Conservation (phyloP, 257 asterid species). For the Ilex asprella region DNA sequence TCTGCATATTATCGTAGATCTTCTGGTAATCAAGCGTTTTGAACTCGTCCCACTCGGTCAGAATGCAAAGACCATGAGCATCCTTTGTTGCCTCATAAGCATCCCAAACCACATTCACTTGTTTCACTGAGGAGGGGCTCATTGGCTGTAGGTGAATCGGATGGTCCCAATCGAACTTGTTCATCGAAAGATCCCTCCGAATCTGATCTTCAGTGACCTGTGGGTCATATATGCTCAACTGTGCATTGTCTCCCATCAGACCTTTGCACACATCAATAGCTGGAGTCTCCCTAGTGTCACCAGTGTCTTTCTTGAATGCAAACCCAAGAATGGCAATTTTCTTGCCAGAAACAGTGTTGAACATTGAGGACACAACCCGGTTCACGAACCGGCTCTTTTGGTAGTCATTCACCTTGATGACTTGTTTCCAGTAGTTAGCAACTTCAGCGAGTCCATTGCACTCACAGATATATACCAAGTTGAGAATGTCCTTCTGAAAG, state of each 20-base stretch:
- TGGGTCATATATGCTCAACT: constrained; percentile 43
- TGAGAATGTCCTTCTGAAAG: constrained; percentile 48
- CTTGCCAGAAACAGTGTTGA: constrained; percentile 44
- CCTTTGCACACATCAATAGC: constrained; percentile 47
- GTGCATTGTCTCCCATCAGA: constrained; percentile 37
- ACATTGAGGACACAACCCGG: constrained; percentile 44
- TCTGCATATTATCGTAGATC: constrained; percentile 30
- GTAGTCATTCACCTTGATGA: constrained; percentile 45
- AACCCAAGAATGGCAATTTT: constrained; percentile 43
- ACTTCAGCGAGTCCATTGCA: constrained; percentile 46
- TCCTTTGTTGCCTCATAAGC: constrained; percentile 34
- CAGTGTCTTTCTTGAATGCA: constrained; percentile 52
- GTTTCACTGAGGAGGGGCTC: constrained; percentile 18
- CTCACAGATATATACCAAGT: constrained; percentile 44
- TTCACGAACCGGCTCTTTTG: constrained; percentile 41
- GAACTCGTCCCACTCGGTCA: constrained; percentile 40
- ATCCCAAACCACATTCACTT: constrained; percentile 23
- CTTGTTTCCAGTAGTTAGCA: constrained; percentile 50
- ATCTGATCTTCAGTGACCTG: constrained; percentile 40
- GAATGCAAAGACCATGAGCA: constrained; percentile 30
- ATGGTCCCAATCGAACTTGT: constrained; percentile 44
- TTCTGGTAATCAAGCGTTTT: constrained; percentile 24
- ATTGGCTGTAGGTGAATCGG: constrained; percentile 28
- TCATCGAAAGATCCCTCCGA: constrained; percentile 34
- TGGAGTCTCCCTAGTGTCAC: constrained; percentile 49